Evolutionary conservation across 805 yeast genomes (phyloP), one percentile per base, ranked within the genome.

Genomic region (Candida chilensis): DNA sequence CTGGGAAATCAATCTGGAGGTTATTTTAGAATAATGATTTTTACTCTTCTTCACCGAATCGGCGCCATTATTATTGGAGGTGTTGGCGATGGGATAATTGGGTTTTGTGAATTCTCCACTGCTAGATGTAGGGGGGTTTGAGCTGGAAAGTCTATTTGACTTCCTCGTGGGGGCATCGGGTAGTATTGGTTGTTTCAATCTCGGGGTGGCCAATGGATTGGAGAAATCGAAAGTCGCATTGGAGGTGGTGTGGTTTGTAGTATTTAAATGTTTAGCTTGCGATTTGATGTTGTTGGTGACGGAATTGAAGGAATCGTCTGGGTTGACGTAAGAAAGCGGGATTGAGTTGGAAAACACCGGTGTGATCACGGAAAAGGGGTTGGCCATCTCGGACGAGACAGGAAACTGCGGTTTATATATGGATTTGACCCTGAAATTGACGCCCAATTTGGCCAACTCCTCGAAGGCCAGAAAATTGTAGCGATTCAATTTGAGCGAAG

Each of bases 391-490:
- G 13, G 11, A n/a, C 6, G 25, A n/a, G 13, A 22, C 13, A 6
- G 25, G 25, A 11, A 22, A 22, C 13, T 22, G 25, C 17, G 40
- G 37, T 34, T 64, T 67, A 48, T 62, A 78, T 17, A 77, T 59
- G 0, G 75, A 51, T 38, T 70, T 70, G 5, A 78, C 74, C 34
- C 75, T 72, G 13, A 86, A 66, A 34, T 71, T 71, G 13, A 80
- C 84, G 9, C 94, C 92, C 55, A 80, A 57, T 28, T 66, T 64
- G 42, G 86, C 75, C 28, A 92, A 57, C 26, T 78, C 78, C 39
- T 78, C 85, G 38, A 85, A 77, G 0, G 96, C 86, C 47, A 86
- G 96, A 71, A 92, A 86, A 24, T 86, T 66, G 46, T 64, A 84
- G 12, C 94, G 95, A 47, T 92, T 83, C 38, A 66, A 54, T 35